Evolutionary conservation across 345 rosid species (phyloP), one percentile per base, ranked within the genome.

Genomic region (Barbarea vulgaris): DNA sequence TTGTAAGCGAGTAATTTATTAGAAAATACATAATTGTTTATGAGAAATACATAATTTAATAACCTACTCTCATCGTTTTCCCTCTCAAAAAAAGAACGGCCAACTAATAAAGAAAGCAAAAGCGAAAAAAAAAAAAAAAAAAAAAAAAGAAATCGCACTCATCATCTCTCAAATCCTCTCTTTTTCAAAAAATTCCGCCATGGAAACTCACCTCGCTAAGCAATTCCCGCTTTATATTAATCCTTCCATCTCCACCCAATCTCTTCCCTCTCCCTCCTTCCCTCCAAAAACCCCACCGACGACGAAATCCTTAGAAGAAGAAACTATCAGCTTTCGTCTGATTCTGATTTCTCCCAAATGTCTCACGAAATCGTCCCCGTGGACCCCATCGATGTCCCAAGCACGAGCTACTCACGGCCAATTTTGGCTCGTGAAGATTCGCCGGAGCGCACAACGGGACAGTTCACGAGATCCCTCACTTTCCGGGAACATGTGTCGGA

Each of bases 291-390:
- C 19, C 66, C 52, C 50, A 11, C 58, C 65, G 51, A 69, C 74
- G 28, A 76, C 44, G 19, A 44, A 58, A 75, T 2, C 69, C 63
- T 24, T 42, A 62, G 6, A 25, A 9, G 21, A 28, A 33, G 28
- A 34, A n/a, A n/a, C n/a, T n/a, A 30, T 47, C 67, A 64, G 28
- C 54, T 56, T 48, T 59, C 54, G 3, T 46, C 66, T 31, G 74
- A 37, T 52, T 68, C 74, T n/a, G 22, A 34, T 44, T 42, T 14
- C 64, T 42, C 64, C 46, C 15, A 42, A 21, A 86, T 87, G 91
- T 69, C 88, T 41, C 80, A 67, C 73, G 93, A 89, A 78, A 86
- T 93, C 77, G 88, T 91, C 72, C 83, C 85, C 66, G 93, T 84
- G 1, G 95, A 91, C 21, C 84, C 90, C 39, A 63, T 76, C 18